Evolutionary conservation across 2,329 filamentous ascomycete species (phyloP).

Genomic region (Pseudogymnoascus verrucosus): DNA sequence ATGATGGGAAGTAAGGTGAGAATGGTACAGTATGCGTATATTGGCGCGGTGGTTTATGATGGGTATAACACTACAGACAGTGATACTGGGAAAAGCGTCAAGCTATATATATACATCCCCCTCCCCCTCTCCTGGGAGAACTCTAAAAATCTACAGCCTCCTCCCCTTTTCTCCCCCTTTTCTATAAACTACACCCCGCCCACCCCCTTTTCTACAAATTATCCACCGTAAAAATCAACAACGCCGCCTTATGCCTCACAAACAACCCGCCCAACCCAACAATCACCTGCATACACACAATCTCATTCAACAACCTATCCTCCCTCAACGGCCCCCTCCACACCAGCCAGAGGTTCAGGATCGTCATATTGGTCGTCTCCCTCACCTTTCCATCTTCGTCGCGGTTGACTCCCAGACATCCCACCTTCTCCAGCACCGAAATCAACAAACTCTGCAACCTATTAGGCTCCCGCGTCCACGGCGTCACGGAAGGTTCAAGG

Average conservation of each 20-base stretch:
- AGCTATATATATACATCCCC: not conserved
- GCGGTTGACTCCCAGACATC: conserved; percentile 50
- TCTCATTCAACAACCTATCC: conserved; percentile 69
- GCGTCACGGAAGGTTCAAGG: conserved; percentile 77
- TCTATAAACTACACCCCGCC: not conserved
- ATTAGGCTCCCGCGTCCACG: conserved; percentile 65
- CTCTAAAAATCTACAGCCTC: not conserved
- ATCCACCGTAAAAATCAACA: conserved; percentile 84
- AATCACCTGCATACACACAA: conserved; percentile 68
- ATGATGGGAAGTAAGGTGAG: not conserved
- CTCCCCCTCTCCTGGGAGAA: too few relatives aligned
- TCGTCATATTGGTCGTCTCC: conserved; percentile 82
- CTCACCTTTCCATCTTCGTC: conserved; percentile 63
- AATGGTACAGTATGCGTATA: not conserved
- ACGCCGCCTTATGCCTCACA: conserved; percentile 74
- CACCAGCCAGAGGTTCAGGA: conserved; percentile 93
- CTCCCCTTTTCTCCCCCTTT: not conserved
- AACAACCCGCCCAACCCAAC: conserved; percentile 79
- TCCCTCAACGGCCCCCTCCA: conserved; percentile 90
- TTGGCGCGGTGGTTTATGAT: not conserved
- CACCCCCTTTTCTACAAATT: conserved; percentile 45
- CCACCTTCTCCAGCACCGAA: conserved; percentile 32
- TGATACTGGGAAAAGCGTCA: not conserved
- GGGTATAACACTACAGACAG: not conserved
- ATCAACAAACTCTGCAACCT: conserved; percentile 60